Conservation (phyloP, 352 stramenopile genomes). For the Globisporangium barbulae region DNA sequence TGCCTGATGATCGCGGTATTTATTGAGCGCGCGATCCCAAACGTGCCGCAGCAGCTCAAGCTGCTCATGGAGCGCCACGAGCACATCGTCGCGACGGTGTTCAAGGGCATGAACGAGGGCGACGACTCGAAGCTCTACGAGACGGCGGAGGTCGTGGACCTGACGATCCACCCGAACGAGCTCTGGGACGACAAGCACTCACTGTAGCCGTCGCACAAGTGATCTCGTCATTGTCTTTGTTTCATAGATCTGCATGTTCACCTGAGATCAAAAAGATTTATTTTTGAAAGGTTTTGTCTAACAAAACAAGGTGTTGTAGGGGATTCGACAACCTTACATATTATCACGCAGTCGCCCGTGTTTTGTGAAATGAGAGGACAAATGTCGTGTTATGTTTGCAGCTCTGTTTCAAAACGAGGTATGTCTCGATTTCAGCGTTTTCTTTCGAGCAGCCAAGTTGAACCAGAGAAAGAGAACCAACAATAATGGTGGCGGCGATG, state of each 20-base stretch:
- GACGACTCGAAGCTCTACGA: conserved; percentile 70
- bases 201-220: not conserved
- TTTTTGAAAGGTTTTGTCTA: no score
- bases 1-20: conserved; percentile 59
- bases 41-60: conserved; percentile 54
- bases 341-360: not conserved
- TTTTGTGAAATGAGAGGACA: not conserved
- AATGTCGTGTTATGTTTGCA: no score
- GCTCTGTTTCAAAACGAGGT: no score
- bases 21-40: conserved; percentile 57
- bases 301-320: no score
- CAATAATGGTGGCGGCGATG: not conserved
- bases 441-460: not conserved
- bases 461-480: not conserved
- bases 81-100: conserved; percentile 76
- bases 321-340: no score
- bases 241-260: conserved; percentile 1
- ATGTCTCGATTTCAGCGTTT: not conserved
- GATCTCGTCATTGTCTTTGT: not conserved
- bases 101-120: conserved; percentile 64
- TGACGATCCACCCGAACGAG: conserved; percentile 72
- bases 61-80: conserved; percentile 58
- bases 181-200: conserved; percentile 52
- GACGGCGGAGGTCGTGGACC: conserved; percentile 64
- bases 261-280: not conserved